Evolutionary conservation across 148 eudicot genomes (phyloP).

Genomic region (Silene conica): DNA sequence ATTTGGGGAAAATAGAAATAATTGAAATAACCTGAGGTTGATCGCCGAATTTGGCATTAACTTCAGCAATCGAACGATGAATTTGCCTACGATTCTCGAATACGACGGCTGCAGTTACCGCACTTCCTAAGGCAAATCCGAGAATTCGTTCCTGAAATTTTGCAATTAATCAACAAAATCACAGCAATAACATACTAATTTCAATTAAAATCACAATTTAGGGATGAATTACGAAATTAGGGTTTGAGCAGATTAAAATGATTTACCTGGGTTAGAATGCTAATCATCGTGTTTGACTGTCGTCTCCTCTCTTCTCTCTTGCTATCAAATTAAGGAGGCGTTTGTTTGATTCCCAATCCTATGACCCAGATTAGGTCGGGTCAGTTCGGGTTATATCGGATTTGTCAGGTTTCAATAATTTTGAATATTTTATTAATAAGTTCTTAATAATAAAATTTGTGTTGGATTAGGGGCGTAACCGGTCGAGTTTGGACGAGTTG

Average conservation of each 20-base stretch:
- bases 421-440: no score
- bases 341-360: no score
- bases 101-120: conserved; percentile 33
- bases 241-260: background rate
- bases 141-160: conserved; percentile 64
- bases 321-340: no score
- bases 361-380: no score
- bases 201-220: background rate
- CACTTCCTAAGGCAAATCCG: conserved; percentile 58
- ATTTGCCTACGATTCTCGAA: conserved; percentile 56
- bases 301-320: no score
- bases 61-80: conserved; percentile 43
- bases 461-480: no score
- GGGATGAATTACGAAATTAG: background rate
- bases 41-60: conserved; percentile 32
- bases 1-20: no score
- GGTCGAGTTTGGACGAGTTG: no score
- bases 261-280: conserved; percentile 64
- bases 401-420: no score
- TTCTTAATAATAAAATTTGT: no score
- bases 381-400: no score
- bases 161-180: background rate
- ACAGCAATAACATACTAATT: background rate
- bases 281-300: conserved; percentile 39
- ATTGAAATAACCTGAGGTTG: conserved; percentile 6